phyloP scores from a whole-genome alignment of 2,329 filamentous ascomycete species.

The Thermothelomyces thermophilus region DNA sequence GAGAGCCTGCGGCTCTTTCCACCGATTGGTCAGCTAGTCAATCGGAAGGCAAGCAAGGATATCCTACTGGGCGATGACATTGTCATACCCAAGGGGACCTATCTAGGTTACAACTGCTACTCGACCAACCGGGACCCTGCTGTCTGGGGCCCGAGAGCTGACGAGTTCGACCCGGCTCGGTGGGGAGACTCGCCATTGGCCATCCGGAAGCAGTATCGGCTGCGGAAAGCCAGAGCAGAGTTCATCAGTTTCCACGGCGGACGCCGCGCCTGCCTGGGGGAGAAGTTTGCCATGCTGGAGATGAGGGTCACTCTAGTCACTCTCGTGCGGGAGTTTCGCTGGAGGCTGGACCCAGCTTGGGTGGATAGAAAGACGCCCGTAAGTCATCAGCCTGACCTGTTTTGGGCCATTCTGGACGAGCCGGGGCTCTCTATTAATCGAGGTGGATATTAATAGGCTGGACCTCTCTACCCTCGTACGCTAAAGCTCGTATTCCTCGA shows the following conservation, averaged over 20 bases:
- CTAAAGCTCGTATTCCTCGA: slow-evolving; percentile 11
- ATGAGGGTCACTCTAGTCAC: slow-evolving; percentile 16
- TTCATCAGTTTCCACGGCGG: slow-evolving; percentile 21
- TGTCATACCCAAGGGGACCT: slow-evolving; percentile 15
- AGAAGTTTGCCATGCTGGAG: slow-evolving; percentile 18
- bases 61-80: slow-evolving; percentile 11
- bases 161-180: slow-evolving; percentile 13
- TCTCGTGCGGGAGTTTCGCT: slow-evolving; percentile 9
- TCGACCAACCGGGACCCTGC: slow-evolving; percentile 17
- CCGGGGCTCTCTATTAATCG: too few species aligned
- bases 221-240: slow-evolving; percentile 13
- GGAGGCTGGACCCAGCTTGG: slow-evolving; percentile 15
- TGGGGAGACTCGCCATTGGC: slow-evolving; percentile 11
- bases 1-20: slow-evolving; percentile 43
- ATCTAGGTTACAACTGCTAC: slow-evolving; percentile 19
- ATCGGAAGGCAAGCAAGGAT: slow-evolving; percentile 28
- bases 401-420: too few species aligned
- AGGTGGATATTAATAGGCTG: slow-evolving; percentile 16
- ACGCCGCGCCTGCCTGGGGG: slow-evolving; percentile 15
- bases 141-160: slow-evolving; percentile 12
- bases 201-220: slow-evolving; percentile 17
- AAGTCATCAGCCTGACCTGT: neutral
- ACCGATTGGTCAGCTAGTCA: slow-evolving; percentile 44
- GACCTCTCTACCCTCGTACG: slow-evolving; percentile 15
- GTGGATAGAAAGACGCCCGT: slow-evolving; percentile 18